phyloP scores from a whole-genome alignment of 1,284 basidiomycete genomes.

The Rhizopogon parksii region DNA sequence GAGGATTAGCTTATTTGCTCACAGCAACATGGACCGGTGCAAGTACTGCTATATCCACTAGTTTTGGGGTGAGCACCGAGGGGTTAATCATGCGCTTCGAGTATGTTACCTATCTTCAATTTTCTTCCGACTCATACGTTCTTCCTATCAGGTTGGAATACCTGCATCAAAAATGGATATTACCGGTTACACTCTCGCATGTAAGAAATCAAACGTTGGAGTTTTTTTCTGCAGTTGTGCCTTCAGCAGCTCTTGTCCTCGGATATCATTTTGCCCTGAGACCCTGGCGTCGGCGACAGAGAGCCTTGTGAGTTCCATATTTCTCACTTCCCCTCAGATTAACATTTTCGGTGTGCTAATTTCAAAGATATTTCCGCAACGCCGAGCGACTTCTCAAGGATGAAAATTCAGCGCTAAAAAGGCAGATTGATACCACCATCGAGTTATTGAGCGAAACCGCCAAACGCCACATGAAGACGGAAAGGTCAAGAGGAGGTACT shows the following conservation, averaged over 20 bases:
- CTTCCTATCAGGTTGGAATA: conserved; percentile 31
- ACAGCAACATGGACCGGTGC: conserved; percentile 29
- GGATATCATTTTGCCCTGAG: conserved; percentile 46
- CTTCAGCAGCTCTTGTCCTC: conserved; percentile 39
- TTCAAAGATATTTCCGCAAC: conserved; percentile 43
- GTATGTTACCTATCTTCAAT: conserved; percentile 16
- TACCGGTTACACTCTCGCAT: conserved; percentile 50
- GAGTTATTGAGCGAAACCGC: conserved; percentile 40
- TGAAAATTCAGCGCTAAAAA: conserved; percentile 47
- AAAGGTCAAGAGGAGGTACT: conserved; percentile 30
- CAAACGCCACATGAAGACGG: conserved; percentile 37
- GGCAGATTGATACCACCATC: conserved; percentile 49
- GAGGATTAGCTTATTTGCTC: conserved; percentile 22
- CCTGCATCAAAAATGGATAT: conserved; percentile 45
- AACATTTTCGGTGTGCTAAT: conserved; percentile 11
- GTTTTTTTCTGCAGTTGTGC: conserved; percentile 39
- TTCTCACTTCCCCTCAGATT: conserved; percentile 1
- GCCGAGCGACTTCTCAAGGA: conserved; percentile 48
- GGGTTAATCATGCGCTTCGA: conserved; percentile 30
- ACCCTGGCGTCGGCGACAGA: conserved; percentile 38
- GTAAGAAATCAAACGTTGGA: conserved; percentile 39
- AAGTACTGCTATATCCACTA: conserved; percentile 23
- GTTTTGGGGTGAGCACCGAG: conserved; percentile 25
- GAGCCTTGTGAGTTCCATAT: conserved; percentile 30
- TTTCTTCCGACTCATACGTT: neutral